Evolutionary conservation across 108 stramenopile genomes (phyloP).

Genomic region (Cylindrotheca closterium): DNA sequence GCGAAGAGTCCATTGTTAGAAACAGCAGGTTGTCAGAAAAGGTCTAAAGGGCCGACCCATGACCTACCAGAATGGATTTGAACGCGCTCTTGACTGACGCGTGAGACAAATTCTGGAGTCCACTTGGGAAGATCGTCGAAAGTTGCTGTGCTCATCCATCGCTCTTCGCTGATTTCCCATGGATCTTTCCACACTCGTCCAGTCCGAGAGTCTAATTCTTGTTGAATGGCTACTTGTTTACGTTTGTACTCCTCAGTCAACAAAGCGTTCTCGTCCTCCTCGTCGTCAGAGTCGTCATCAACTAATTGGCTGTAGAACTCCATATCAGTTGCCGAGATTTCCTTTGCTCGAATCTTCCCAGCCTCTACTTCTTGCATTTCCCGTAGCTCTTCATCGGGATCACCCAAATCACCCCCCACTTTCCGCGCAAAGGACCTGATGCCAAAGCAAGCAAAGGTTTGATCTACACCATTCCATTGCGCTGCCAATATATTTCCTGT

Average conservation of each 20-base stretch:
- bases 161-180: conserved; percentile 66
- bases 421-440: conserved; percentile 18
- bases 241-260: conserved; percentile 17
- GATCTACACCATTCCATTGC: neutral
- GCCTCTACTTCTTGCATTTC: neutral
- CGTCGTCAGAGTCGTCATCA: conserved; percentile 29
- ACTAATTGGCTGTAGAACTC: conserved; percentile 14
- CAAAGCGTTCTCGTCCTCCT: conserved; percentile 22
- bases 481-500: neutral
- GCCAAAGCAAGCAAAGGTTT: neutral
- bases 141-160: conserved; percentile 48
- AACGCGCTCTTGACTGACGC: conserved; percentile 70
- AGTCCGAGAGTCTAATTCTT: conserved; percentile 44
- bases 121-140: conserved; percentile 72
- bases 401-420: conserved; percentile 5
- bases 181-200: conserved; percentile 66
- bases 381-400: conserved; percentile 19
- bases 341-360: neutral
- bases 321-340: conserved; percentile 14
- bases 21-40: too few species aligned
- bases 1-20: too few species aligned
- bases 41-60: too few species aligned
- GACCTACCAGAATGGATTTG: conserved; percentile 44
- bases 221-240: conserved; percentile 40
- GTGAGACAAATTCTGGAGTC: conserved; percentile 57